Conservation (phyloP, 75 land plant genomes). For the Chamaecyparis obtusa region DNA sequence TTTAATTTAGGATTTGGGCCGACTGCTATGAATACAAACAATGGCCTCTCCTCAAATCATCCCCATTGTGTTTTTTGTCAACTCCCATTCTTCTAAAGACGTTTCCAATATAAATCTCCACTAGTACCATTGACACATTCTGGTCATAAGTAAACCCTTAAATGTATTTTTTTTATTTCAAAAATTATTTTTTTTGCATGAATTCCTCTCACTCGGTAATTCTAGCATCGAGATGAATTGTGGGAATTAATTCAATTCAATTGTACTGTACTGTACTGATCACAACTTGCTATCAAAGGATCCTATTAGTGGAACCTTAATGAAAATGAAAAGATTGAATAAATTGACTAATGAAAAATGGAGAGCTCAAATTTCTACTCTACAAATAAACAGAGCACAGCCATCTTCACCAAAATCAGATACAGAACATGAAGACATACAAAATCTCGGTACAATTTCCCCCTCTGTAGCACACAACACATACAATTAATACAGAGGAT, state of each 20-base stretch:
- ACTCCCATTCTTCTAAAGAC: too few relatives aligned
- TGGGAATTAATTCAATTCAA: background rate
- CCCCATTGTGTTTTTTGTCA: too few relatives aligned
- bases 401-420: background rate
- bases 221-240: background rate
- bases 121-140: too few relatives aligned
- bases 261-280: background rate
- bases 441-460: background rate
- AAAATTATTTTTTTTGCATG: background rate
- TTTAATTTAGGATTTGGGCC: too few relatives aligned
- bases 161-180: background rate
- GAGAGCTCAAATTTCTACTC: background rate
- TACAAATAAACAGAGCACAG: background rate
- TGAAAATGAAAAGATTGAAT: background rate
- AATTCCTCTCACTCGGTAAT: background rate
- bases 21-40: too few relatives aligned
- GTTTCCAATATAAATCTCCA: too few relatives aligned
- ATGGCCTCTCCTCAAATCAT: too few relatives aligned
- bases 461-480: background rate
- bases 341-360: background rate
- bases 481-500: background rate
- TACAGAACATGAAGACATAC: background rate
- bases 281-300: background rate
- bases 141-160: background rate
- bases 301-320: slow-evolving; percentile 1